Evolutionary conservation across 192 early-diverging fungal species (phyloP).

Genomic region (Coemansia sp.): DNA sequence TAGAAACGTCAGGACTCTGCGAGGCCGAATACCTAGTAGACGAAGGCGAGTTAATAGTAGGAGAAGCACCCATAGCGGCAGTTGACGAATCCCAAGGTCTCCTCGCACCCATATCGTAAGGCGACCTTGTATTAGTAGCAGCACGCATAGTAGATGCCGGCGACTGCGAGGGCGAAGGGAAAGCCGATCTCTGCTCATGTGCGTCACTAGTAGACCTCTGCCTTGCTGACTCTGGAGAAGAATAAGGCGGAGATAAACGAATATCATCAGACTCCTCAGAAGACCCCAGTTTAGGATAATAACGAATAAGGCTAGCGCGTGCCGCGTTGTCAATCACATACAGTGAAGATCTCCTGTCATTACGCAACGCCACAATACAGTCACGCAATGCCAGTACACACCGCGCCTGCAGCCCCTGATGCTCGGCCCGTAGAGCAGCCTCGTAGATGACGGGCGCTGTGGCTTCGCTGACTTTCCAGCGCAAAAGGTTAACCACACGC

Average conservation of each 20-base stretch:
- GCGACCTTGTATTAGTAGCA: constrained; percentile 32
- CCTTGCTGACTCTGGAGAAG: neutral
- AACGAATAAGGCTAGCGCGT: constrained; percentile 37
- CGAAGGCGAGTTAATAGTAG: constrained; percentile 44
- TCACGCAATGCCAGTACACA: constrained; percentile 41
- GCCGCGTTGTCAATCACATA: constrained; percentile 41
- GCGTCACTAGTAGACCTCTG: constrained; percentile 48
- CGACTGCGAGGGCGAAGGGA: constrained; percentile 32
- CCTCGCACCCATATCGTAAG: constrained; percentile 16
- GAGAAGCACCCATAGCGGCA: constrained; percentile 5
- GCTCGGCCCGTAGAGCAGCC: constrained; percentile 66
- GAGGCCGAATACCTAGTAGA: constrained; percentile 21
- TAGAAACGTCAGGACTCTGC: constrained; percentile 33
- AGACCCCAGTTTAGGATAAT: constrained; percentile 38
- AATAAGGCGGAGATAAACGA: neutral
- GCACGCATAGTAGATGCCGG: constrained; percentile 37
- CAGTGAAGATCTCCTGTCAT: constrained; percentile 36
- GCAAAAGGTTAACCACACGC: constrained; percentile 61
- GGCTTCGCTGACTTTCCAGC: constrained; percentile 63
- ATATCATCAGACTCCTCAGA: constrained; percentile 15
- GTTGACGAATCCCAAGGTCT: neutral
- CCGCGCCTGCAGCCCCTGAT: constrained; percentile 65
- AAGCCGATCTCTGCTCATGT: constrained; percentile 1
- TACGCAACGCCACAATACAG: constrained; percentile 26
- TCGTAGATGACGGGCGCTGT: constrained; percentile 71